A percentile compares a stretch with the other conserved stretches of the same genome.
These are phyloP conservation scores for Spergularia marina DNA, from an alignment of 148 eudicot genomes.

Conservation along the genomic window DNA sequence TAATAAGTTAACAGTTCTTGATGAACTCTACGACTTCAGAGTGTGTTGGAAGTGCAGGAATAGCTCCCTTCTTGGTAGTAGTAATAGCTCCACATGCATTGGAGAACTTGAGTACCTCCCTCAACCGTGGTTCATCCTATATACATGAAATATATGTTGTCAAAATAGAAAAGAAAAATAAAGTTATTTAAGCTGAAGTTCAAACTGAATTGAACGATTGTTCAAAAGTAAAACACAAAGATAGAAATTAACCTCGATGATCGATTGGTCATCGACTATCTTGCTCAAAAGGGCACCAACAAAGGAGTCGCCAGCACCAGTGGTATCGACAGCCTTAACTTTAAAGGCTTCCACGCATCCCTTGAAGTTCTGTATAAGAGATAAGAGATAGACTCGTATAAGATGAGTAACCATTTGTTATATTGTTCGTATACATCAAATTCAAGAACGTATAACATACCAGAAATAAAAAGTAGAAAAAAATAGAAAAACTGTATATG, in stretches of 20 bases:
- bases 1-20: slow-evolving; percentile 18
- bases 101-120: slow-evolving; percentile 50
- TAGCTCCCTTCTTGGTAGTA: slow-evolving; percentile 74
- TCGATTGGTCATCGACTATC: slow-evolving; percentile 59
- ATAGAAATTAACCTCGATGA: slow-evolving; percentile 47
- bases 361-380: slow-evolving; percentile 68
- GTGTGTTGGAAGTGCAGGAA: slow-evolving; percentile 75
- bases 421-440: no score
- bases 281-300: slow-evolving; percentile 71
- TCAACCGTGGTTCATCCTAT: slow-evolving; percentile 56
- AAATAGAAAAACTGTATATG: no score
- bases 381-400: no score
- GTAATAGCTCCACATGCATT: slow-evolving; percentile 84
- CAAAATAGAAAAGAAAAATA: no score
- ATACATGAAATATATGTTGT: not conserved
- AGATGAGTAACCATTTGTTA: no score
- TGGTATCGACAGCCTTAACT: slow-evolving; percentile 70
- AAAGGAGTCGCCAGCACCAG: slow-evolving; percentile 90
- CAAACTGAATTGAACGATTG: no score
- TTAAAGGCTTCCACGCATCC: slow-evolving; percentile 62
- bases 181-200: no score
- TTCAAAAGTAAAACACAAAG: not conserved
- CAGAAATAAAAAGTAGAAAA: no score
- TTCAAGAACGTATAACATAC: no score
- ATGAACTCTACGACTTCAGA: slow-evolving; percentile 41